These are phyloP conservation scores for Naganishia albida DNA, from an alignment of 1,284 basidiomycete genomes.

Conservation along the genomic window DNA sequence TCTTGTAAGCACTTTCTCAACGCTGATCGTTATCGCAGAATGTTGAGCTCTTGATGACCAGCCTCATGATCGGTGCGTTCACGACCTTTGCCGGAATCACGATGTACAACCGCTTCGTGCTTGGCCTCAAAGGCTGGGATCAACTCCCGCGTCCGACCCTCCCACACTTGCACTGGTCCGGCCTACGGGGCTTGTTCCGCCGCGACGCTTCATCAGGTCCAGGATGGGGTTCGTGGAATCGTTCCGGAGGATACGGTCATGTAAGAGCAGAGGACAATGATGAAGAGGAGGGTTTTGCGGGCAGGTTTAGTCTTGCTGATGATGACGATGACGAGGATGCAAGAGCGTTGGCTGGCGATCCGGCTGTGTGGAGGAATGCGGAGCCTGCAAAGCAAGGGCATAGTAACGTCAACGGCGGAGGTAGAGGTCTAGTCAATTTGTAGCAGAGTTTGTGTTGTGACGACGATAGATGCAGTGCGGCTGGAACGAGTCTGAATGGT, in stretches of 20 bases:
- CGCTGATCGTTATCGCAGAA: neutral
- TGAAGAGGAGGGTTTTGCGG: conserved; percentile 61
- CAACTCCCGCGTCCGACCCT: conserved; percentile 43
- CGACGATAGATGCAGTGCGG: conserved; percentile 17
- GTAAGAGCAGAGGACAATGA: conserved; percentile 51
- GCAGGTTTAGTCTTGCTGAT: conserved; percentile 50
- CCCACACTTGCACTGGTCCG: conserved; percentile 34
- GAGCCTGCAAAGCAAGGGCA: neutral
- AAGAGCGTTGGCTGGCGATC: conserved; percentile 30
- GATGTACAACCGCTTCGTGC: conserved; percentile 51
- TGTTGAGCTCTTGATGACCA: conserved; percentile 24
- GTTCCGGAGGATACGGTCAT: conserved; percentile 44
- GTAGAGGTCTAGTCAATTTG: conserved; percentile 10
- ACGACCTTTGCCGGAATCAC: conserved; percentile 51
- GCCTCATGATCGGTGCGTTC: conserved; percentile 47
- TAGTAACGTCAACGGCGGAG: neutral
- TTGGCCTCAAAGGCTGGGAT: conserved; percentile 46
- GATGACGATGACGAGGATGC: conserved; percentile 47
- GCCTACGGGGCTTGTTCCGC: conserved; percentile 15
- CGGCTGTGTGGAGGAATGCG: conserved; percentile 28
- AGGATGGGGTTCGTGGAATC: conserved; percentile 43
- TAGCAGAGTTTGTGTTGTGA: neutral
- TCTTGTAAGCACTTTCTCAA: conserved; percentile 41
- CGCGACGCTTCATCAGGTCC: conserved; percentile 26
- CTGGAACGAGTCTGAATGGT: too few species aligned